A percentile compares a stretch with the other conserved stretches of the same genome.
phyloP scores from a whole-genome alignment of 176 grass and related monocot genomes.

The Thinopyrum elongatum region DNA sequence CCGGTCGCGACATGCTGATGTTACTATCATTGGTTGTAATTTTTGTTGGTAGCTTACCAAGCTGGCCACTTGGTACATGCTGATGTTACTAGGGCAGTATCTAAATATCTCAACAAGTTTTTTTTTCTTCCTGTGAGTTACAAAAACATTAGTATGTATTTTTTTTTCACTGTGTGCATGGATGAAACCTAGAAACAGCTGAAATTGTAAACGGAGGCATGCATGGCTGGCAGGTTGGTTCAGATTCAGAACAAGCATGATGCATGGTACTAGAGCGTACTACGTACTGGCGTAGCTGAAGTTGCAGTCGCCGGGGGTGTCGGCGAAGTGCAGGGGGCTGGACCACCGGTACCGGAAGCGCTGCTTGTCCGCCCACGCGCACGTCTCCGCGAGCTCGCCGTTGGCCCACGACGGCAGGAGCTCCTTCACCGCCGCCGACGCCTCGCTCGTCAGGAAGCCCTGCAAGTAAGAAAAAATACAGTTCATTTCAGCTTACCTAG shows the following conservation, averaged over 20 bases:
- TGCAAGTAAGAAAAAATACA: not conserved
- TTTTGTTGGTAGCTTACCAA: too few species aligned
- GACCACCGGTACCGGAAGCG: constrained; percentile 66
- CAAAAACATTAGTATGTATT: too few species aligned
- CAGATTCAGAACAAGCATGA: not conserved
- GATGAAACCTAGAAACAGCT: not conserved
- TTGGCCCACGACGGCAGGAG: constrained; percentile 58
- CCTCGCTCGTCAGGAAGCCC: constrained; percentile 49
- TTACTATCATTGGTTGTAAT: too few species aligned
- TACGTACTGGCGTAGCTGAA: constrained; percentile 57
- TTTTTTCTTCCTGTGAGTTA: too few species aligned
- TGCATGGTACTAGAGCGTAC: not conserved
- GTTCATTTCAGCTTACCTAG: too few species aligned
- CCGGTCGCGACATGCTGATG: not conserved
- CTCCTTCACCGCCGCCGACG: constrained; percentile 38
- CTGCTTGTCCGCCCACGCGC: constrained; percentile 58
- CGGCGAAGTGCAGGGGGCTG: constrained; percentile 54
- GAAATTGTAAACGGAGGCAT: not conserved
- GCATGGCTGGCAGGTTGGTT: not conserved
- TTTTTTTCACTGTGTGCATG: too few species aligned
- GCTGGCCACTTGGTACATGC: too few species aligned
- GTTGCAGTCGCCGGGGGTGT: constrained; percentile 54
- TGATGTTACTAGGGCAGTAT: not conserved
- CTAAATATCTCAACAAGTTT: too few species aligned
- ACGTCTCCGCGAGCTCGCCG: constrained; percentile 49